A percentile compares a stretch with the other conserved stretches of the same genome.
Conservation (phyloP, 805 yeast genomes). For the Lipomyces anomalus region DNA sequence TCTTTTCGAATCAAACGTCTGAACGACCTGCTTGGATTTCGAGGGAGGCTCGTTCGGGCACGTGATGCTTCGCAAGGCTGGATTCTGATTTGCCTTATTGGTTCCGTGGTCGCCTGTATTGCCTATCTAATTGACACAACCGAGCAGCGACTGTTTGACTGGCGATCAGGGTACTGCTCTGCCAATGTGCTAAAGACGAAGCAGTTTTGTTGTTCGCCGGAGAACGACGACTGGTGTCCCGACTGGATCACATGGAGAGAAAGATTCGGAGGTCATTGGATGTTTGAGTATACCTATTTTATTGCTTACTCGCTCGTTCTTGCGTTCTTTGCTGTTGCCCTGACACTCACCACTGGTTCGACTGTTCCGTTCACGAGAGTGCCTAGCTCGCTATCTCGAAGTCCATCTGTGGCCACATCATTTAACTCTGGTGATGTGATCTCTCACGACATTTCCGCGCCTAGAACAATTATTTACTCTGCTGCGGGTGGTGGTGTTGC, state of each 20-base stretch:
- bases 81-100: conserved; percentile 45
- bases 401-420: background rate
- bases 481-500: conserved; percentile 60
- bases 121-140: conserved; percentile 46
- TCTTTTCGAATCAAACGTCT: conserved; percentile 40
- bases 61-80: conserved; percentile 44
- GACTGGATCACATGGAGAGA: conserved; percentile 36
- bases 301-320: conserved; percentile 11
- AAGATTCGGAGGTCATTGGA: conserved; percentile 10
- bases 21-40: conserved; percentile 33
- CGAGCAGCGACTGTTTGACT: conserved; percentile 45
- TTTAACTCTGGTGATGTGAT: background rate
- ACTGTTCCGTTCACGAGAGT: conserved; percentile 34
- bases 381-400: background rate
- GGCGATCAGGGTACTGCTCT: conserved; percentile 48
- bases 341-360: conserved; percentile 43
- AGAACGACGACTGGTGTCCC: conserved; percentile 29
- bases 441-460: background rate
- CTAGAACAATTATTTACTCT: conserved; percentile 39
- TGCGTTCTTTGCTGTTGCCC: conserved; percentile 33
- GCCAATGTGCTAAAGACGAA: conserved; percentile 42
- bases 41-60: conserved; percentile 31
- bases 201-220: conserved; percentile 39
- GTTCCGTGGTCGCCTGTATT: conserved; percentile 43
- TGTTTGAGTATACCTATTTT: conserved; percentile 35